A percentile compares a stretch with the other conserved stretches of the same genome.
Conservation (phyloP, 108 stramenopile species). For the Nitzschia palea region DNA sequence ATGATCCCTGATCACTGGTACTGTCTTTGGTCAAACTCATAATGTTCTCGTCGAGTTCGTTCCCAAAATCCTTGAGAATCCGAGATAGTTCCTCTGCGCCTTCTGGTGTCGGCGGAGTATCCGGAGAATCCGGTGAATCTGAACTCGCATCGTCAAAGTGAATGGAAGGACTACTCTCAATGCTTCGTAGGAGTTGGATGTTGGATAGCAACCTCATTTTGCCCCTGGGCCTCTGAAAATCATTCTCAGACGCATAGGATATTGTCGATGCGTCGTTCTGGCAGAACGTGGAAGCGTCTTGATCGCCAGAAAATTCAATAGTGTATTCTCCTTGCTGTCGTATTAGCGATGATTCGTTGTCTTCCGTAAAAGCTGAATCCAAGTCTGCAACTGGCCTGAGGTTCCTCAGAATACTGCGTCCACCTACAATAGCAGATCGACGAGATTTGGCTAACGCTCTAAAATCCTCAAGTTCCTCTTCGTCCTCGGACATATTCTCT, state of each 20-base stretch:
- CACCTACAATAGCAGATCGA: not conserved
- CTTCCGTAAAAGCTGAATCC: not conserved
- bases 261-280: constrained; percentile 3
- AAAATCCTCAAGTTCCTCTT: not conserved
- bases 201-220: constrained; percentile 20
- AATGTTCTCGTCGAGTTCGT: constrained; percentile 23
- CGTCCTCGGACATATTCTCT: not conserved
- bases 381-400: not conserved
- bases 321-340: not conserved
- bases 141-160: not conserved
- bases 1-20: no score
- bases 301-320: not conserved
- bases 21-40: not conserved
- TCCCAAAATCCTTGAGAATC: constrained; percentile 28
- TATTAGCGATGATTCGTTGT: no score
- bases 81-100: not conserved
- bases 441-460: no score
- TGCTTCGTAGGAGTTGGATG: not conserved
- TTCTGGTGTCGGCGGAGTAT: constrained; percentile 1
- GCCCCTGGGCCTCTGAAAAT: constrained; percentile 13
- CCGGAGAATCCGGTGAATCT: no score
- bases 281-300: constrained; percentile 6
- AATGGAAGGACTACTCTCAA: not conserved
- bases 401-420: not conserved
- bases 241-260: constrained; percentile 27